These are phyloP conservation scores for Penicillium freii DNA, from an alignment of 2,329 filamentous ascomycete genomes.

Conservation along the genomic window DNA sequence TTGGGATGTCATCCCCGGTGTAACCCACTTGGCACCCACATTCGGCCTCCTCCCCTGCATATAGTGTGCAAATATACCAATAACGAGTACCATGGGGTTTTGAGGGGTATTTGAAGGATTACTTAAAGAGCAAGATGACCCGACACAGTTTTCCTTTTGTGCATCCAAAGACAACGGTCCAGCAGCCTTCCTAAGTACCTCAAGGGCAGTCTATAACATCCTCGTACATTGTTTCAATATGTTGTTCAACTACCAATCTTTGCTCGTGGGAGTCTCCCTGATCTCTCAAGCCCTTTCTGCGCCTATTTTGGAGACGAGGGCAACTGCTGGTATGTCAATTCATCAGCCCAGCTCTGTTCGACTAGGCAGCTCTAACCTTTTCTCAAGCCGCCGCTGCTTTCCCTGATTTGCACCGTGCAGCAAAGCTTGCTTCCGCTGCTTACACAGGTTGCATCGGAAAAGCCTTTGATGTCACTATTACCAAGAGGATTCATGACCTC, in stretches of 20 bases:
- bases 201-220: neutral
- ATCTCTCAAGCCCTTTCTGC: conserved; percentile 11
- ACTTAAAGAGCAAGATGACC: conserved; percentile 1
- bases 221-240: conserved; percentile 1
- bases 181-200: neutral
- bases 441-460: conserved; percentile 28
- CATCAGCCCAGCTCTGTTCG: neutral
- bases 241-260: conserved; percentile 6
- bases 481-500: conserved; percentile 25
- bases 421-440: conserved; percentile 32
- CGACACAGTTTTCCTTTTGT: neutral
- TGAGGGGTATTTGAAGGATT: neutral
- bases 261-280: conserved; percentile 6
- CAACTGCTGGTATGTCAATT: conserved; percentile 13
- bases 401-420: conserved; percentile 25
- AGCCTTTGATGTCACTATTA: conserved; percentile 34
- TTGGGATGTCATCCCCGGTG: neutral
- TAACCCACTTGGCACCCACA: neutral
- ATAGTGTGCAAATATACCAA: neutral
- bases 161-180: neutral
- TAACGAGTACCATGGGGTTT: neutral
- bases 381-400: conserved; percentile 20
- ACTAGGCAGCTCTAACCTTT: neutral
- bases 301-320: conserved; percentile 14
- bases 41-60: neutral